These are phyloP conservation scores for Chaetomium strumarium DNA, from an alignment of 2,329 filamentous ascomycete genomes.

Conservation along the genomic window DNA sequence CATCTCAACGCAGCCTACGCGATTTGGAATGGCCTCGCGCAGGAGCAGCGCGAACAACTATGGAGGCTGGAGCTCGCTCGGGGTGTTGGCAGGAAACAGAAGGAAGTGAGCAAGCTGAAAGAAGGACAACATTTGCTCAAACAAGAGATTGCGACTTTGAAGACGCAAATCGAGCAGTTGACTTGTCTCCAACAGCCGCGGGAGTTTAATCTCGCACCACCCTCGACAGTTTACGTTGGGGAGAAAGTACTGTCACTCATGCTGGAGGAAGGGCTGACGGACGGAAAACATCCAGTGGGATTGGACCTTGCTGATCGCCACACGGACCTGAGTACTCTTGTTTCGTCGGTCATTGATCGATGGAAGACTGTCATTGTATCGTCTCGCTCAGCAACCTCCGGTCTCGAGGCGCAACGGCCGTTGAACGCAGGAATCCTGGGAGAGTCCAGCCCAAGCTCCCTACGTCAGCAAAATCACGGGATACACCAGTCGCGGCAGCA, in stretches of 20 bases:
- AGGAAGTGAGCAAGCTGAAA: constrained; percentile 47
- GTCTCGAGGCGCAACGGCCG: constrained; percentile 46
- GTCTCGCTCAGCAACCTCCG: constrained; percentile 37
- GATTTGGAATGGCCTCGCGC: constrained; percentile 64
- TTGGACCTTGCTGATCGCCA: constrained; percentile 46
- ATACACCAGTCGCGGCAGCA: constrained; percentile 2
- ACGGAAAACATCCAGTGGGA: constrained; percentile 38
- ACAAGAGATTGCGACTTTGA: constrained; percentile 54
- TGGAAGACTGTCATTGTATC: constrained; percentile 58
- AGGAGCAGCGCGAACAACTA: constrained; percentile 50
- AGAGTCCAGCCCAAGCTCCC: background rate
- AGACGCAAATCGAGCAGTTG: constrained; percentile 53
- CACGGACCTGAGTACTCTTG: constrained; percentile 45
- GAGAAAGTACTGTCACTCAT: constrained; percentile 42
- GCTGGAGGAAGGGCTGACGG: constrained; percentile 38
- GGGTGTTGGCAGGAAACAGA: constrained; percentile 51
- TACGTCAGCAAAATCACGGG: background rate
- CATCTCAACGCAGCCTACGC: constrained; percentile 73
- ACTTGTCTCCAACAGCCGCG: constrained; percentile 54
- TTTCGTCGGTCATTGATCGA: constrained; percentile 51
- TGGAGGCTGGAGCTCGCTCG: constrained; percentile 58
- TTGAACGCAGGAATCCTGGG: constrained; percentile 31
- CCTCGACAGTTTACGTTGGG: constrained; percentile 48
- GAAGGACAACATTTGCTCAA: constrained; percentile 44
- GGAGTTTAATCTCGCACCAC: constrained; percentile 50